phyloP scores from a whole-genome alignment of 495 filamentous ascomycete species.

The Daldinia decipiens region DNA sequence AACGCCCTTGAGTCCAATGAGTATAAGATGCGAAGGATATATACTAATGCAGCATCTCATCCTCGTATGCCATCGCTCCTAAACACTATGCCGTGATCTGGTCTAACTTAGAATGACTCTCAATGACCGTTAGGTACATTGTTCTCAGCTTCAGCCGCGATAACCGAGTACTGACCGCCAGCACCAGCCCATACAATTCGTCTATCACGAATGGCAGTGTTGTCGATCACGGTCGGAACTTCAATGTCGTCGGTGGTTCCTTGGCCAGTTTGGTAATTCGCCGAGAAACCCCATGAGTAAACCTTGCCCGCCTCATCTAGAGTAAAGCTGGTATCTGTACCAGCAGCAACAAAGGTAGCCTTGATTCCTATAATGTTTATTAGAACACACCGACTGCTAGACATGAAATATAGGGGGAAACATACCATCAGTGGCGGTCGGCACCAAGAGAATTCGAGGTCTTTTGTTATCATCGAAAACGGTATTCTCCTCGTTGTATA shows the following conservation, averaged over 20 bases:
- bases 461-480: conserved; percentile 64
- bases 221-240: conserved; percentile 66
- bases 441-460: conserved; percentile 67
- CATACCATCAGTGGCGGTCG: conserved; percentile 58
- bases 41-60: conserved; percentile 12
- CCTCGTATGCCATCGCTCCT: conserved; percentile 5
- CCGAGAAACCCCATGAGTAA: conserved; percentile 76
- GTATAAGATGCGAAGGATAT: conserved; percentile 22
- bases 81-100: background rate
- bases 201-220: conserved; percentile 64
- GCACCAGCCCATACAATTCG: conserved; percentile 65
- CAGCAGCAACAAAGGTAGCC: conserved; percentile 53
- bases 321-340: conserved; percentile 67
- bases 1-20: conserved; percentile 7
- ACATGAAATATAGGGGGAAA: background rate
- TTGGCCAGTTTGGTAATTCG: conserved; percentile 71
- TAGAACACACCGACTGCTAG: conserved; percentile 24
- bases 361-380: conserved; percentile 36
- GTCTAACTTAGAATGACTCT: background rate
- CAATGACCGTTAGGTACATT: conserved; percentile 19
- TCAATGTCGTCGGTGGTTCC: conserved; percentile 65
- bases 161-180: conserved; percentile 70
- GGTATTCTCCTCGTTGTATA: conserved; percentile 64
- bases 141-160: conserved; percentile 51
- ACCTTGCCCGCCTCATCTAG: conserved; percentile 64